phyloP scores from a whole-genome alignment of 2,329 filamentous ascomycete genomes.

The Alternaria brassicicola region DNA sequence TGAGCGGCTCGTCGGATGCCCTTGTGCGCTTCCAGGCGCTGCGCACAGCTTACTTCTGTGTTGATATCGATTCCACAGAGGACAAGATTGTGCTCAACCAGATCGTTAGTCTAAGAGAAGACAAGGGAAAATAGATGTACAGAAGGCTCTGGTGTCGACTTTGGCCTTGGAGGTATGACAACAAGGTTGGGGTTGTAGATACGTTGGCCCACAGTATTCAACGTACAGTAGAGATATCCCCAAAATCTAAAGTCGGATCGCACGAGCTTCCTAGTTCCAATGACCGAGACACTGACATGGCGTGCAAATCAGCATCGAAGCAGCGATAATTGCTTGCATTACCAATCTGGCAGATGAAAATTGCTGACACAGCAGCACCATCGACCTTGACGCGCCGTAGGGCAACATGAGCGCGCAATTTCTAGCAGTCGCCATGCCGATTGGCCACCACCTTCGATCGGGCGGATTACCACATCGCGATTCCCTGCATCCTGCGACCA shows the following conservation, averaged over 20 bases:
- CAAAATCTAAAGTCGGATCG: neutral
- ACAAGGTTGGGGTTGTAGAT: neutral
- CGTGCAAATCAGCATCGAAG: neutral
- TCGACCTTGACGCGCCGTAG: neutral
- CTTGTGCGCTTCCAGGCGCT: constrained; percentile 87
- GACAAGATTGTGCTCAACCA: constrained; percentile 88
- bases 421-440: too few relatives aligned
- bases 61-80: constrained; percentile 71
- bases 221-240: neutral
- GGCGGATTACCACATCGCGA: neutral
- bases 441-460: too few relatives aligned
- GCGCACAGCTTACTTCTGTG: constrained; percentile 84
- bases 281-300: neutral
- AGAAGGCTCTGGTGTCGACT: neutral
- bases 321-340: neutral
- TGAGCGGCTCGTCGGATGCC: constrained; percentile 45
- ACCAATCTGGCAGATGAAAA: neutral
- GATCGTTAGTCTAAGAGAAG: constrained; percentile 91
- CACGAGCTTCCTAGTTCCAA: neutral
- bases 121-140: constrained; percentile 50
- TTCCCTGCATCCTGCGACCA: neutral
- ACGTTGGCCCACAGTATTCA: neutral
- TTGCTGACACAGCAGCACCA: constrained; percentile 7
- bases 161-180: neutral
- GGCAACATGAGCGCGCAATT: neutral